phyloP scores from a whole-genome alignment of 2,329 filamentous ascomycete species.

The Exophiala bonariae region DNA sequence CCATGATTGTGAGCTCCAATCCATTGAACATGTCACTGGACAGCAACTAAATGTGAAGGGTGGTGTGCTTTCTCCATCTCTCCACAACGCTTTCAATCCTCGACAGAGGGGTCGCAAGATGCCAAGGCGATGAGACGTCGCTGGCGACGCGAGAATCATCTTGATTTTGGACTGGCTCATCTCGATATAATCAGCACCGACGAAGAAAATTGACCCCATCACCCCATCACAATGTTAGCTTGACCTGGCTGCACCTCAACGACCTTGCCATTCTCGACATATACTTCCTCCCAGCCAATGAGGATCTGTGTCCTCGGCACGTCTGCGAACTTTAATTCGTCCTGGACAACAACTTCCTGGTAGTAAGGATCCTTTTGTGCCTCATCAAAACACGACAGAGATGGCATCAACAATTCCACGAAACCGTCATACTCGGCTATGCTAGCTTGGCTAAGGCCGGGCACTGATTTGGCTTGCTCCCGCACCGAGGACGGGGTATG shows the following conservation, averaged over 20 bases:
- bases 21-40: too few species aligned
- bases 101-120: too few species aligned
- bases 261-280: constrained; percentile 2
- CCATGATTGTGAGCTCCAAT: too few species aligned
- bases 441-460: constrained; percentile 1
- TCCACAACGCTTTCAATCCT: too few species aligned
- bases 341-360: constrained; percentile 4
- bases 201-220: too few species aligned
- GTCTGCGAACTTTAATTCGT: constrained; percentile 11
- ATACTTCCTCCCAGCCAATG: constrained; percentile 12
- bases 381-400: constrained; percentile 6
- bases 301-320: constrained; percentile 5
- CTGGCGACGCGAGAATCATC: too few species aligned
- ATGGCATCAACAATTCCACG: constrained; percentile 12
- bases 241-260: background rate
- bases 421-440: constrained; percentile 12
- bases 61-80: too few species aligned
- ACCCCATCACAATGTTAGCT: too few species aligned
- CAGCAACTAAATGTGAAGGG: too few species aligned
- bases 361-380: constrained; percentile 8
- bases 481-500: constrained; percentile 11
- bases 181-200: too few species aligned
- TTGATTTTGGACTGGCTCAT: too few species aligned
- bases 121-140: too few species aligned
- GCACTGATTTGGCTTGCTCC: constrained; percentile 1